Percentiles rank a stretch among this genome's conserved stretches.
phyloP scores from a whole-genome alignment of 768 basidiomycete species.

The Rossbeevera mucosa region DNA sequence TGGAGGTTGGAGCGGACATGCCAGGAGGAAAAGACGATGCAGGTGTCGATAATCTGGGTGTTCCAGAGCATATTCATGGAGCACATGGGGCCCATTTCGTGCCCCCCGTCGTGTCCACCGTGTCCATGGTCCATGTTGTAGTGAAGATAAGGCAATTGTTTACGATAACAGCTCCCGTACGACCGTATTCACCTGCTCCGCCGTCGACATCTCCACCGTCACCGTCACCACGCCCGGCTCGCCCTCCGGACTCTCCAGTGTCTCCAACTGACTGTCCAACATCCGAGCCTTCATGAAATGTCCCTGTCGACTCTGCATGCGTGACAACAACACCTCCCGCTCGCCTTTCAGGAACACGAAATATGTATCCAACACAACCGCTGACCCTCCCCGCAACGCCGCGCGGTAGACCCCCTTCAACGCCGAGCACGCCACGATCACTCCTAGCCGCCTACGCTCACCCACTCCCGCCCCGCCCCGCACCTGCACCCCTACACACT shows the following conservation, averaged over 20 bases:
- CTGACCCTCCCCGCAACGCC: slow-evolving; percentile 53
- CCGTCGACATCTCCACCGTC: slow-evolving; percentile 46
- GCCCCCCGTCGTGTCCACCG: slow-evolving; percentile 28
- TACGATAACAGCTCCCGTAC: not conserved
- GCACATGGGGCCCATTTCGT: slow-evolving; percentile 53
- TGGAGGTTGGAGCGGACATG: slow-evolving; percentile 55
- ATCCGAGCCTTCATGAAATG: slow-evolving; percentile 85
- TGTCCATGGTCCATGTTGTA: slow-evolving; percentile 43
- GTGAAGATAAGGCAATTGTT: not conserved
- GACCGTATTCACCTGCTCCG: slow-evolving; percentile 50
- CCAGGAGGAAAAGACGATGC: slow-evolving; percentile 77
- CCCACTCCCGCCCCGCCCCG: not conserved
- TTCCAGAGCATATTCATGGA: slow-evolving; percentile 88
- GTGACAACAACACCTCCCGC: slow-evolving; percentile 48
- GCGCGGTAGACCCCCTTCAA: slow-evolving; percentile 79
- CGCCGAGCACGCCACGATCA: slow-evolving; percentile 86
- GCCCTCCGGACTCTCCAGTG: slow-evolving; percentile 64
- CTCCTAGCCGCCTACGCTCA: slow-evolving; percentile 34
- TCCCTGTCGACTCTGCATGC: slow-evolving; percentile 59
- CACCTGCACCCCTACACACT: slow-evolving; percentile 13
- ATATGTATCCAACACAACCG: slow-evolving; percentile 41
- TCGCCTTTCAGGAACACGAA: slow-evolving; percentile 78
- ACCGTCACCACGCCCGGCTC: slow-evolving; percentile 69
- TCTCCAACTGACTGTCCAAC: slow-evolving; percentile 73
- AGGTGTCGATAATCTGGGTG: slow-evolving; percentile 73